phyloP scores from a whole-genome alignment of 768 basidiomycete species.

The Mycena latifolia region DNA sequence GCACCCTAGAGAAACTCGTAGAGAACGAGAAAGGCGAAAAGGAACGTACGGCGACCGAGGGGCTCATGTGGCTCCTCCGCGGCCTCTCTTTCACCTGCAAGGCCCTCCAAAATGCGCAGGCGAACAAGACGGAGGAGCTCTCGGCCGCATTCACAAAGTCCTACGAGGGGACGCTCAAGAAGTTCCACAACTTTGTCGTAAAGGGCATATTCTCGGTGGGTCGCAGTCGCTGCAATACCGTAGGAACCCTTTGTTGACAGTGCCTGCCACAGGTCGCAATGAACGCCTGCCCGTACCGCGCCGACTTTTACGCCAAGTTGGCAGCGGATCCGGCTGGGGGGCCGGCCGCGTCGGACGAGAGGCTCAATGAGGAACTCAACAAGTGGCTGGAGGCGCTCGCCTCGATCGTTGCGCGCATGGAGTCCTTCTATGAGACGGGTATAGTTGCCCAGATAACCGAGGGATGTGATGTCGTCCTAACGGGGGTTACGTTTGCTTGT shows the following conservation, averaged over 20 bases:
- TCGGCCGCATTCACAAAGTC: slow-evolving; percentile 80
- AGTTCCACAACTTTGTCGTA: slow-evolving; percentile 86
- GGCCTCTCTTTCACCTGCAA: slow-evolving; percentile 92
- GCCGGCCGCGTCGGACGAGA: slow-evolving; percentile 56
- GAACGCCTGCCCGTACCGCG: slow-evolving; percentile 76
- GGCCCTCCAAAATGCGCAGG: slow-evolving; percentile 80
- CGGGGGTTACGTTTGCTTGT: no score
- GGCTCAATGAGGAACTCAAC: slow-evolving; percentile 68
- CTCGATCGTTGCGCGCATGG: slow-evolving; percentile 64
- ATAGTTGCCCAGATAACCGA: no score
- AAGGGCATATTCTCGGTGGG: slow-evolving; percentile 69
- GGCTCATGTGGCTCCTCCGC: slow-evolving; percentile 93
- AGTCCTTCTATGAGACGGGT: slow-evolving; percentile 73
- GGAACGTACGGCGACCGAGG: slow-evolving; percentile 90
- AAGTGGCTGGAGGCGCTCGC: slow-evolving; percentile 78
- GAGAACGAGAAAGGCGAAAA: slow-evolving; percentile 89
- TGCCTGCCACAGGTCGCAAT: slow-evolving; percentile 67
- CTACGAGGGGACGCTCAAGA: slow-evolving; percentile 86
- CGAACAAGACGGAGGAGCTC: slow-evolving; percentile 74
- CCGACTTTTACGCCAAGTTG: slow-evolving; percentile 76
- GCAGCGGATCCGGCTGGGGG: slow-evolving; percentile 70
- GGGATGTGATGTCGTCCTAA: no score
- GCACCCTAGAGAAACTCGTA: slow-evolving; percentile 88
- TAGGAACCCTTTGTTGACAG: no score
- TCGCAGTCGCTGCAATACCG: no score